Conservation (phyloP, 2,329 filamentous ascomycete species). For the Alternaria gansuensis region DNA sequence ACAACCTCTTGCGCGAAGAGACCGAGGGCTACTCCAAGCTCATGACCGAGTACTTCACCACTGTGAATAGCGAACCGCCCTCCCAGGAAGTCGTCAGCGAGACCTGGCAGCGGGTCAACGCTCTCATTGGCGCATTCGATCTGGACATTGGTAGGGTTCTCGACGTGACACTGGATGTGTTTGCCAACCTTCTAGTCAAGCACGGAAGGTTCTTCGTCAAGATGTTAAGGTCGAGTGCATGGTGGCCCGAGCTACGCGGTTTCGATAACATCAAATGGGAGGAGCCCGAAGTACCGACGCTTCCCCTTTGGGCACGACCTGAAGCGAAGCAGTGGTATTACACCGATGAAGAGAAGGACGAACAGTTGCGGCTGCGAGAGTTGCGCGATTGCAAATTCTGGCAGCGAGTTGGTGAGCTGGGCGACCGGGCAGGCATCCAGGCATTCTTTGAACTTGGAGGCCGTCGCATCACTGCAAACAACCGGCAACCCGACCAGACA, state of each 20-base stretch:
- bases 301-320: conserved; percentile 88
- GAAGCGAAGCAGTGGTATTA: conserved; percentile 69
- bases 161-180: conserved; percentile 94
- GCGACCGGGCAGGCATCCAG: conserved; percentile 66
- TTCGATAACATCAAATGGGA: conserved; percentile 59
- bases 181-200: conserved; percentile 90
- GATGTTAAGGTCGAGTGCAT: conserved; percentile 87
- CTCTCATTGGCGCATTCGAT: conserved; percentile 95
- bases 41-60: conserved; percentile 93
- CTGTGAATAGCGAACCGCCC: conserved; percentile 76
- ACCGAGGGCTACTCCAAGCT: conserved; percentile 97
- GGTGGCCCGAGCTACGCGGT: conserved; percentile 83
- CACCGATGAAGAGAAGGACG: conserved; percentile 73
- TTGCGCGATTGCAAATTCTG: conserved; percentile 81
- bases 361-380: conserved; percentile 65
- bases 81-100: conserved; percentile 79
- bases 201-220: conserved; percentile 95
- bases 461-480: conserved; percentile 64
- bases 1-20: conserved; percentile 94
- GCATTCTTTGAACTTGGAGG: conserved; percentile 92
- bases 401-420: conserved; percentile 74
- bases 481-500: conserved; percentile 45
- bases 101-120: conserved; percentile 91
- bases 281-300: conserved; percentile 66
- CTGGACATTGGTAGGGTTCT: conserved; percentile 93